A percentile compares a stretch with the other conserved stretches of the same genome.
Conservation (phyloP, 2,329 filamentous ascomycete species). For the Ceratocystis smalleyi region DNA sequence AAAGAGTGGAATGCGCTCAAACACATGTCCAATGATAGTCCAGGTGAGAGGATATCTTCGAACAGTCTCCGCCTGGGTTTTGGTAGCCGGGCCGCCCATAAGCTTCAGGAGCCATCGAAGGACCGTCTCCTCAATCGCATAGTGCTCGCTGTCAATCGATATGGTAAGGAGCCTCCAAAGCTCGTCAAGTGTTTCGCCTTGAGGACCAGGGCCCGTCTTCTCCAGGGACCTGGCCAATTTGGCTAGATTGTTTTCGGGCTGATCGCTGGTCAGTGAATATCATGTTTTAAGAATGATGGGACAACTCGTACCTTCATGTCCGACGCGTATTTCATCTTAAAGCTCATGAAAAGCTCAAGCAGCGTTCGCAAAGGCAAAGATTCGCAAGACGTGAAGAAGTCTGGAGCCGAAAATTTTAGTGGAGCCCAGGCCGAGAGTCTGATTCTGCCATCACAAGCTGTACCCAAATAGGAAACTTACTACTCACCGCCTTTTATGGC, state of each 20-base stretch:
- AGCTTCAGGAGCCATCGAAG: slow-evolving; percentile 49
- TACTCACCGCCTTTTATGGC: slow-evolving; percentile 31
- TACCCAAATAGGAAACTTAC: slow-evolving; percentile 18
- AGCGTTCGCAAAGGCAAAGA: slow-evolving; percentile 9
- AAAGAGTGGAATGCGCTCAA: slow-evolving; percentile 51
- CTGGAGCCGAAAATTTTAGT: slow-evolving; percentile 17
- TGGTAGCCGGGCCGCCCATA: slow-evolving; percentile 32
- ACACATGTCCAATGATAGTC: slow-evolving; percentile 45
- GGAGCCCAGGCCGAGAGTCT: slow-evolving; percentile 12
- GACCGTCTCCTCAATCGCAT: slow-evolving; percentile 41
- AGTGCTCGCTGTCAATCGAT: slow-evolving; percentile 29
- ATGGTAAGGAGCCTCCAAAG: slow-evolving; percentile 36
- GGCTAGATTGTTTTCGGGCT: slow-evolving; percentile 30
- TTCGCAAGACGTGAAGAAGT: not conserved
- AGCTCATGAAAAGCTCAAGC: slow-evolving; percentile 13
- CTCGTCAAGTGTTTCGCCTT: slow-evolving; percentile 33
- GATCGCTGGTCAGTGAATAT: slow-evolving; percentile 17
- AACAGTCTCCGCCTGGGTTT: slow-evolving; percentile 33
- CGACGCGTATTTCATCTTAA: not conserved
- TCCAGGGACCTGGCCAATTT: slow-evolving; percentile 41
- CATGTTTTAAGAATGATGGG: not conserved
- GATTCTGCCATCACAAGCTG: slow-evolving; percentile 30
- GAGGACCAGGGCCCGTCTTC: slow-evolving; percentile 31
- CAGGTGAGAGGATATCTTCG: slow-evolving; percentile 43
- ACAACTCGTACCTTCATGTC: slow-evolving; percentile 3